Evolutionary conservation across 495 filamentous ascomycete species (phyloP), one percentile per base, ranked within the genome.

Genomic region (Penicillium pulvis): DNA sequence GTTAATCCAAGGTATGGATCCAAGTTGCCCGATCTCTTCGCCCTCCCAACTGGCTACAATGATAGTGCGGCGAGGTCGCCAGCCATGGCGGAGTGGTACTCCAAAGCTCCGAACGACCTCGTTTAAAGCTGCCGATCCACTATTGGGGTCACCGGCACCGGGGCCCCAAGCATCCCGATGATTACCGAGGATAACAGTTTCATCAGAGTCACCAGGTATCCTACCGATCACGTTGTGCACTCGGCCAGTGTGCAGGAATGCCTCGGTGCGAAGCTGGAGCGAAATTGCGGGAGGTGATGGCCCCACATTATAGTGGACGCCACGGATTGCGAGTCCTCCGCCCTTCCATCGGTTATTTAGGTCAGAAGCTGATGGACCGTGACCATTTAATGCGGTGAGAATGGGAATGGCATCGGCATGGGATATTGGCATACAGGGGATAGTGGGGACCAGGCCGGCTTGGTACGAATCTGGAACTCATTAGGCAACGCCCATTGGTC

Each of bases 161-260:
- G 84, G 85, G 53, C 90, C 84, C 89, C 89, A 92, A 0, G 89
- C 87, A 73, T 95, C 91, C 16, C 90, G 83, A 63, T 95, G 91
- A 63, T 94, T 94, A 4, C 91, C 91, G 4, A 93, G 73, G 3
- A 95, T 76, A 58, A 92, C 75, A 17, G 91, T 88, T 63, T 93
- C 90, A 53, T 88, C 81, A 3, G 81, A 72, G 42, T 84, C 88
- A 19, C 91, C 91, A 52, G 92, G 91, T 69, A 95, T 91, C 33
- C 88, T 76, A 11, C 90, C 91, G 58, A 95, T 90, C 11, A 90
- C 88, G 61, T 94, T 87, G 89, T 91, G 93, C 46, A 89, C 75
- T 11, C 87, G 87, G 0, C 87, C 91, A 1, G 78, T 89, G 9
- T 83, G 81, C 57, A 92, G 90, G 30, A 92, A 85, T 66, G 91